Evolutionary conservation across 495 filamentous ascomycete species (phyloP), one percentile per base, ranked within the genome.

Genomic region (Penicillium psychrofluorescens): DNA sequence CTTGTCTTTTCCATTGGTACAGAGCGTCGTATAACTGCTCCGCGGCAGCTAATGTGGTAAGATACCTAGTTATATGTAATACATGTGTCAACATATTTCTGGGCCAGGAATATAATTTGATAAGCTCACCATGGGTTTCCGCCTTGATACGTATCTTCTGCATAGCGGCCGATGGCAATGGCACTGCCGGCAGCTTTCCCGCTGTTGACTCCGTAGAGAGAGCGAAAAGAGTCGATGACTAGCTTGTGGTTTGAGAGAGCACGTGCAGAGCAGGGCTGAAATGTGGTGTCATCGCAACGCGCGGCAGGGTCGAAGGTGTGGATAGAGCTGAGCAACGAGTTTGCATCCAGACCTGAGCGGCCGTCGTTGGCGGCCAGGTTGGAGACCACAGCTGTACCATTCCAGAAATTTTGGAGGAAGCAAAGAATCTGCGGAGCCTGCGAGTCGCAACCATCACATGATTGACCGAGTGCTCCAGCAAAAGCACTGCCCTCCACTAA

Each of bases 131-230:
- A 84, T 4, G 79, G 80, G 59, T 84, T 81, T 13, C 81, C 83
- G 45, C 76, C 74, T 48, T 80, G 82, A 60, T 86, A 88, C 0
- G 62, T 51, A 45, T 88, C 85, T 50, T 85, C 82, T 2, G 81
- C 61, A 58, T 88, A 88, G 10, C 85, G 67, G 41, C 85, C 85
- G n/a, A 85, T 71, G 11, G 83, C 79, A 29, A 82, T 70, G 8
- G 81, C 80, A 7, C 59, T 30, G 8, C 62, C 62, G 2, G 48
- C 43, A 7, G 51, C 41, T 8, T 59, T 61, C 1, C 62, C 66
- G 8, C 69, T 71, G 66, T 85, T 85, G 54, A 85, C 61, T 11
- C 51, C 44, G 54, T 83, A 85, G 35, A 78, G 50, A 8, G 63
- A 55, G 39, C 76, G 54, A 68, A 86, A 85, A 3, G 78, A 77